Conservation (phyloP, 139 green algal genomes). For the Trebouxia sp. region DNA sequence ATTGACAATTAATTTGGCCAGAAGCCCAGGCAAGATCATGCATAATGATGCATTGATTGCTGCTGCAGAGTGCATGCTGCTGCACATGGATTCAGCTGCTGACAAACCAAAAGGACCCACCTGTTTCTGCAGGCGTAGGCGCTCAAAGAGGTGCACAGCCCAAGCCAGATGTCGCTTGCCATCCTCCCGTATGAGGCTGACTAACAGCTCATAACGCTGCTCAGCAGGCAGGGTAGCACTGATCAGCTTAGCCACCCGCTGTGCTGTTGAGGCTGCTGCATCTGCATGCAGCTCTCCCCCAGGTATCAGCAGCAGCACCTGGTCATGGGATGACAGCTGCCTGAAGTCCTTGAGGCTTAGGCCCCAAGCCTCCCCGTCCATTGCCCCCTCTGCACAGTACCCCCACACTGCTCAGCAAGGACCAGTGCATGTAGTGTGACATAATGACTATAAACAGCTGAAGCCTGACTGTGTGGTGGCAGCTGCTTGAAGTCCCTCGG, state of each 20-base stretch:
- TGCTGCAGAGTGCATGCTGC: too few relatives aligned
- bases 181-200: neutral
- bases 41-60: neutral
- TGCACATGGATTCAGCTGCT: neutral
- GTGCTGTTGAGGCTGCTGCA: neutral
- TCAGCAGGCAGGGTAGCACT: neutral
- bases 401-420: too few relatives aligned
- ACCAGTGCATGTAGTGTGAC: too few relatives aligned
- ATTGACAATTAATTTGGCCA: neutral
- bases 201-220: neutral
- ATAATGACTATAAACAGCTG: too few relatives aligned
- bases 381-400: conserved; percentile 5
- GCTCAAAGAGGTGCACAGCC: conserved; percentile 17
- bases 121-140: neutral
- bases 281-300: neutral
- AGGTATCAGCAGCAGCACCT: neutral
- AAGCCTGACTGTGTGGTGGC: neutral
- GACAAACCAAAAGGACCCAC: neutral
- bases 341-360: neutral
- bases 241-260: neutral
- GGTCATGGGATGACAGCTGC: neutral
- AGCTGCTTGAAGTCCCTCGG: neutral
- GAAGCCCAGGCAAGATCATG: neutral
- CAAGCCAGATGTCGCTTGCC: neutral
- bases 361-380: neutral